Evolutionary conservation across 106 monocot species (phyloP).

Genomic region (Vanilla planifolia): DNA sequence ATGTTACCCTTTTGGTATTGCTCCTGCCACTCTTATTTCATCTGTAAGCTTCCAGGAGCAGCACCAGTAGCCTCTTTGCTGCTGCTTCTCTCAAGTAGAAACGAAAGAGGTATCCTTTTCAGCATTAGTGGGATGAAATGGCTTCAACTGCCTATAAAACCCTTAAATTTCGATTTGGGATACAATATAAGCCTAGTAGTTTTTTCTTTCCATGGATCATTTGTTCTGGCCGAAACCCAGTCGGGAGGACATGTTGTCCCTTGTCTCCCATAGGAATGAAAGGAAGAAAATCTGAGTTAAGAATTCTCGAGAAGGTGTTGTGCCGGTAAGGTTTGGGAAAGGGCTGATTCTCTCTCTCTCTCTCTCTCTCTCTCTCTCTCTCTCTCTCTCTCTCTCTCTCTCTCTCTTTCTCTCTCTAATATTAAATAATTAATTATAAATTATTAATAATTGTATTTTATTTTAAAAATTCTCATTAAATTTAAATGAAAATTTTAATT

Average conservation of each 20-base stretch:
- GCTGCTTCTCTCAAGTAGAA: neutral
- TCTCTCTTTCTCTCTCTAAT: too few species aligned
- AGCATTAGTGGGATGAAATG: slow-evolving; percentile 4
- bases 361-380: too few species aligned
- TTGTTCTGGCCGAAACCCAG: neutral
- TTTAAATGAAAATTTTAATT: too few species aligned
- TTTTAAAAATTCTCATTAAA: too few species aligned
- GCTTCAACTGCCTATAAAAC: slow-evolving; percentile 6
- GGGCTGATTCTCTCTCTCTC: too few species aligned
- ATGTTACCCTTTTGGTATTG: slow-evolving; percentile 11
- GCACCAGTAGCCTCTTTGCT: neutral
- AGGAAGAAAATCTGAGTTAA: too few species aligned
- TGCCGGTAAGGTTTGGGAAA: too few species aligned
- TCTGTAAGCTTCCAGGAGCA: neutral
- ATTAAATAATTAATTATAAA: too few species aligned
- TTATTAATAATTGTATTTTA: too few species aligned
- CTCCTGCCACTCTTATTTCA: neutral
- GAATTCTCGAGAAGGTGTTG: too few species aligned
- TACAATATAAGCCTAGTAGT: neutral
- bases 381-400: too few species aligned
- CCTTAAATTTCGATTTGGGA: neutral
- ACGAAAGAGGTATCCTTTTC: neutral
- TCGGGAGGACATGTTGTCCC: neutral
- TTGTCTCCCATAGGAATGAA: too few species aligned
- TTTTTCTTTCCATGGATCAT: neutral